These are phyloP conservation scores for Tylopilus balloui DNA, from an alignment of 768 basidiomycete species.

Conservation along the genomic window DNA sequence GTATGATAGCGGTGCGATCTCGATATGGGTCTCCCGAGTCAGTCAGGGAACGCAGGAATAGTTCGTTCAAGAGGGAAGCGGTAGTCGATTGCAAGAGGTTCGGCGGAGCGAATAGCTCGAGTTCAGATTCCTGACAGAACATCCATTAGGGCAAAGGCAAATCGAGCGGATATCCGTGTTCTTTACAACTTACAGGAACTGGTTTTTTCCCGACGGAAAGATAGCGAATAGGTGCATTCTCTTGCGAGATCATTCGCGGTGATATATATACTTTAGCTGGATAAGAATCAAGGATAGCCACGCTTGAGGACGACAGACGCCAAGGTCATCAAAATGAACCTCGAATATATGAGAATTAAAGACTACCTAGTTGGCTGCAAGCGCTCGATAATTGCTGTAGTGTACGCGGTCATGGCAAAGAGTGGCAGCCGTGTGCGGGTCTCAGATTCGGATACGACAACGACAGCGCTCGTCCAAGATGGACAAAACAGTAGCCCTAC, in stretches of 20 bases:
- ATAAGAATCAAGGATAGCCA: constrained; percentile 52
- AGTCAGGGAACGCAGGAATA: constrained; percentile 13
- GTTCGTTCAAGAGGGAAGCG: constrained; percentile 43
- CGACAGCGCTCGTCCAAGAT: constrained; percentile 40
- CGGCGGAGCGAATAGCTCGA: constrained; percentile 46
- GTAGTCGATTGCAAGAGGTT: constrained; percentile 54
- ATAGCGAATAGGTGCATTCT: constrained; percentile 51
- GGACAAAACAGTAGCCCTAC: constrained; percentile 50
- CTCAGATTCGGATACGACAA: constrained; percentile 52
- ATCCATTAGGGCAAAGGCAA: background rate
- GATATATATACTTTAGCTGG: constrained; percentile 46
- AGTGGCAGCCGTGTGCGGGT: constrained; percentile 42
- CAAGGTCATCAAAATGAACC: background rate
- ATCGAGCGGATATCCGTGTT: background rate
- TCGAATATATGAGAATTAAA: background rate
- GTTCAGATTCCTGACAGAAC: constrained; percentile 29
- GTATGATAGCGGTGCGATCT: constrained; percentile 28
- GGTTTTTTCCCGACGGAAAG: constrained; percentile 32
- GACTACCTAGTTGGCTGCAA: constrained; percentile 46
- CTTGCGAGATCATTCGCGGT: constrained; percentile 28
- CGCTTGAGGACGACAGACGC: constrained; percentile 27
- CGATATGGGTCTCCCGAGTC: background rate
- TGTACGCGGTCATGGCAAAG: constrained; percentile 48
- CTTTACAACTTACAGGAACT: constrained; percentile 6
- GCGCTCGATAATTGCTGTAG: constrained; percentile 36